Percentiles rank a stretch among this genome's conserved stretches.
These are phyloP conservation scores for Salix viminalis DNA, from an alignment of 345 rosid species.

Conservation along the genomic window DNA sequence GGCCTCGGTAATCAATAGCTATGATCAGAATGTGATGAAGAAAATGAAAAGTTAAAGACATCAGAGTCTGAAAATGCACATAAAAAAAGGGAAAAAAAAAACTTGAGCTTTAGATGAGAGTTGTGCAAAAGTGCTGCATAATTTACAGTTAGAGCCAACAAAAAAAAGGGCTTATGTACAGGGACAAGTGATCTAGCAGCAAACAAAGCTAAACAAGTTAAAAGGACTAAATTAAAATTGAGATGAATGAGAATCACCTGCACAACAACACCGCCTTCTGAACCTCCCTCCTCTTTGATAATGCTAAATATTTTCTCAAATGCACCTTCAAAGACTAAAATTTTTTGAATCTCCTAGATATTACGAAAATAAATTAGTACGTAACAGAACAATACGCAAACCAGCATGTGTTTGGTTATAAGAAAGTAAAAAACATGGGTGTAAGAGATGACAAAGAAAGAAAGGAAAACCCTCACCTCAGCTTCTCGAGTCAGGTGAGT, in stretches of 20 bases:
- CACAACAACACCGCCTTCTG: conserved; percentile 98
- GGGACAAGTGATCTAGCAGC: not conserved
- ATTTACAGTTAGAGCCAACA: not conserved
- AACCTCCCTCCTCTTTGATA: conserved; percentile 89
- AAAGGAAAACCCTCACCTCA: conserved; percentile 47
- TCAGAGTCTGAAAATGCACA: not conserved
- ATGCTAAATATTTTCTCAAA: conserved; percentile 93
- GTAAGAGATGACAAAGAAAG: not conserved
- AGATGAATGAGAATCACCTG: conserved; percentile 48
- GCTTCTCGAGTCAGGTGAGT: conserved; percentile 96
- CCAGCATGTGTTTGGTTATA: not conserved
- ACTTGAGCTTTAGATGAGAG: not conserved
- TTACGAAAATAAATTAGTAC: conserved; percentile 16
- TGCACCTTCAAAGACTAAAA: conserved; percentile 96
- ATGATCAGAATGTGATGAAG: not conserved
- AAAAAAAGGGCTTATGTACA: not conserved
- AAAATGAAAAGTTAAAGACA: not conserved
- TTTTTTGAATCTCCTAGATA: conserved; percentile 92
- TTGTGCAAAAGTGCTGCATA: not conserved
- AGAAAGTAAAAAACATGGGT: not conserved
- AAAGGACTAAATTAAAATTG: not conserved
- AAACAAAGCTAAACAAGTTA: not conserved
- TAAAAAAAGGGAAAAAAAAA: not conserved
- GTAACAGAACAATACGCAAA: conserved; percentile 10
- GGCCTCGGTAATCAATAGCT: not conserved